Conservation (phyloP, 805 yeast genomes). For the Hanseniaspora mollemarum region DNA sequence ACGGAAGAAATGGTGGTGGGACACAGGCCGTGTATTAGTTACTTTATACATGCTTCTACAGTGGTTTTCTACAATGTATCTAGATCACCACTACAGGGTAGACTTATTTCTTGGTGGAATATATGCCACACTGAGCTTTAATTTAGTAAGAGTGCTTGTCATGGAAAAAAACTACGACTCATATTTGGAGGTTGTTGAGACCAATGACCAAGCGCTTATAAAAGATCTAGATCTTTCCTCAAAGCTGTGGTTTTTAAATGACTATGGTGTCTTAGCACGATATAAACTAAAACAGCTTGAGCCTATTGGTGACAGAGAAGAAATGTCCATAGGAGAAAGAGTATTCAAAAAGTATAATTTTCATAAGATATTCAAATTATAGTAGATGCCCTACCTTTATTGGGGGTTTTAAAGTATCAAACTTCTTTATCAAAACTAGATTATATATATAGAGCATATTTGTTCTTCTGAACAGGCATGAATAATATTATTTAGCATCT, state of each 20-base stretch:
- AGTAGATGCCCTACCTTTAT: background rate
- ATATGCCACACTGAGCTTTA: conserved; percentile 40
- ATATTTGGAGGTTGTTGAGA: conserved; percentile 23
- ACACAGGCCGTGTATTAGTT: conserved; percentile 26
- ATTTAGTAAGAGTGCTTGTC: conserved; percentile 31
- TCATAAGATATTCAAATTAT: conserved; percentile 6
- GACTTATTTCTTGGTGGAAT: conserved; percentile 47
- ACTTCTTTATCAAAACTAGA: background rate
- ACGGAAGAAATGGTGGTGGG: conserved; percentile 3
- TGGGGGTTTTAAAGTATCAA: no score
- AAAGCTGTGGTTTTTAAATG: conserved; percentile 37
- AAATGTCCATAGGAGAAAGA: conserved; percentile 14
- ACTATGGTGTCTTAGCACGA: conserved; percentile 33
- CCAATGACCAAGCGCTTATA: conserved; percentile 32
- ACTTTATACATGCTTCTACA: conserved; percentile 41
- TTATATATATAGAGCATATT: background rate
- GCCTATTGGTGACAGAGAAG: conserved; percentile 12
- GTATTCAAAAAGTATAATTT: conserved; percentile 10
- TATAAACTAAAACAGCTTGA: conserved; percentile 31
- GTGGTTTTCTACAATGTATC: conserved; percentile 67
- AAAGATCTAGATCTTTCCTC: conserved; percentile 60
- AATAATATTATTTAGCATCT: no score
- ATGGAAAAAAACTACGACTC: conserved; percentile 27
- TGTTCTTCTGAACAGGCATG: background rate
- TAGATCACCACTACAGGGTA: conserved; percentile 61